Conservation (phyloP, 352 stramenopile species). For the Phytophthora chlamydospora region DNA sequence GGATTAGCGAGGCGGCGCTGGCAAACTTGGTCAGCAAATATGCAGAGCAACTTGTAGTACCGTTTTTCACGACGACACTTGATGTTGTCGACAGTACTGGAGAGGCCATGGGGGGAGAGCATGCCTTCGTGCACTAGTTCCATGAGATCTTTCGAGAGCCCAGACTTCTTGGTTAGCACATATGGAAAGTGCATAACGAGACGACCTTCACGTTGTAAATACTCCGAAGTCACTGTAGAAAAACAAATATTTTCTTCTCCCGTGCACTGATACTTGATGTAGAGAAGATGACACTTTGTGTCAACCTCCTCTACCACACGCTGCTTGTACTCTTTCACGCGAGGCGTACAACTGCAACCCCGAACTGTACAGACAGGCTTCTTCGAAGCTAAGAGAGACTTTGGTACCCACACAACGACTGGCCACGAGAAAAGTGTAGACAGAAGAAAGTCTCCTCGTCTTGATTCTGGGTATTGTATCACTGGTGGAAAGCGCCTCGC, state of each 20-base stretch:
- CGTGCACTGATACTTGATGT: conserved; percentile 15
- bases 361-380: too few species aligned
- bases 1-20: neutral
- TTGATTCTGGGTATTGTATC: too few species aligned
- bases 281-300: conserved; percentile 12
- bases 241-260: neutral
- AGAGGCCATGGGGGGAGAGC: conserved; percentile 1
- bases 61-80: conserved; percentile 1
- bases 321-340: conserved; percentile 16
- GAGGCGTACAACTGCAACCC: conserved; percentile 5
- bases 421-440: too few species aligned
- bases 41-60: conserved; percentile 12
- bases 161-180: conserved; percentile 5
- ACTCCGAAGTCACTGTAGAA: neutral
- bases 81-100: conserved; percentile 9
- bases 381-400: too few species aligned
- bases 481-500: too few species aligned
- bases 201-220: neutral
- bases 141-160: neutral
- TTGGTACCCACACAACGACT: too few species aligned
- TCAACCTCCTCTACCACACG: conserved; percentile 4
- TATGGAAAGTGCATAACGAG: conserved; percentile 5
- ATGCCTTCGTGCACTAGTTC: conserved; percentile 10
- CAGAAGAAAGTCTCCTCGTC: too few species aligned
- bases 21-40: conserved; percentile 4